Evolutionary conservation across 768 basidiomycete genomes (phyloP).

Genomic region (Boletus rubropictus): DNA sequence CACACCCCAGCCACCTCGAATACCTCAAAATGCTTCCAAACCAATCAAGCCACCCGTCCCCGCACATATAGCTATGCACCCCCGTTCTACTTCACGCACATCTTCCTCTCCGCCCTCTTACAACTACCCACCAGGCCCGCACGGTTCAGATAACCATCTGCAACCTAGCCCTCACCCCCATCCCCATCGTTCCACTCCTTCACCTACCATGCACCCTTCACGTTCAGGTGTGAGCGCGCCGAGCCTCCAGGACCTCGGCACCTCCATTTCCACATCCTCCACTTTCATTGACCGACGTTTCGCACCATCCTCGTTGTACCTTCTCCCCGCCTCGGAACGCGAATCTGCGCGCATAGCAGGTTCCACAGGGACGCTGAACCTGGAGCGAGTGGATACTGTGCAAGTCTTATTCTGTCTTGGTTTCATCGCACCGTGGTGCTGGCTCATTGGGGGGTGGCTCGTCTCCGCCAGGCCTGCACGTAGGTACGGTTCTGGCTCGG

Average conservation of each 20-base stretch:
- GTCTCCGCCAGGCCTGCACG: conserved; percentile 26
- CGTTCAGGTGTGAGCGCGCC: conserved; percentile 16
- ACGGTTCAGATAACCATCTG: conserved; percentile 16
- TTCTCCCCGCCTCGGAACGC: conserved; percentile 32
- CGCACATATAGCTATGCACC: conserved; percentile 10
- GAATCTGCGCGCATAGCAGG: conserved; percentile 20
- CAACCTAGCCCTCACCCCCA: conserved; percentile 14
- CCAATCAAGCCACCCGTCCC: conserved; percentile 20
- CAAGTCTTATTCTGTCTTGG: conserved; percentile 72
- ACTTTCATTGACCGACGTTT: conserved; percentile 51
- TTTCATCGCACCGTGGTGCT: conserved; percentile 66
- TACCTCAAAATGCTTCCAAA: conserved; percentile 2
- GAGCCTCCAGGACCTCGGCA: conserved; percentile 25
- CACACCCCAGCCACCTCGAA: neutral
- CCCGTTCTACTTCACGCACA: conserved; percentile 15
- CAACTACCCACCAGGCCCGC: conserved; percentile 14
- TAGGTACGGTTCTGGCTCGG: neutral
- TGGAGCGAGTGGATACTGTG: conserved; percentile 30
- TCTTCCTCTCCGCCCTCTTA: conserved; percentile 26
- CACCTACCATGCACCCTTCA: conserved; percentile 5
- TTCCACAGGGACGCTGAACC: conserved; percentile 8
- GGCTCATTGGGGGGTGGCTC: conserved; percentile 76
- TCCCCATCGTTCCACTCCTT: conserved; percentile 10
- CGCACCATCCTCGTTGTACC: conserved; percentile 38
- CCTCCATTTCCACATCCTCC: conserved; percentile 36